Base-by-base conservation (phyloP, 75 land plant genomes). In the Adiantum capillusveneris region DNA sequence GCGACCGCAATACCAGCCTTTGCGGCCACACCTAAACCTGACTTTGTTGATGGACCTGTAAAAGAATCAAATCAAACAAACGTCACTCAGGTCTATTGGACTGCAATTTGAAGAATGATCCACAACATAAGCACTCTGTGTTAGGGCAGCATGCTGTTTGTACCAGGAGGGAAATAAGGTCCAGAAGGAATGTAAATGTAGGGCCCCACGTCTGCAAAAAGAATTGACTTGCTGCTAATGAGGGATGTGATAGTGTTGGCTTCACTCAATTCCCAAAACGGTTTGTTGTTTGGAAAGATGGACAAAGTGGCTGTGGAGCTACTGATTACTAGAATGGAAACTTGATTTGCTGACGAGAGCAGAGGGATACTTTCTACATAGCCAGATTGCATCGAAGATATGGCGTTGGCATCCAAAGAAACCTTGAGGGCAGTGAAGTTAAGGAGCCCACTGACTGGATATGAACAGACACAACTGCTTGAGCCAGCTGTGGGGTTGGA, bases 1-100 rank as follows among this genome's bases (percentile, higher is more conserved):
- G 65, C 71, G 44, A 62, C 29, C 11, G 56, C 74, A 25, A 77
- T 67, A 6, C 78, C 79, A 29, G 58, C 57, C 25, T 65, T 58
- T 12, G 56, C 68, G 19, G 41, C 67, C n/a, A 22, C 17, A 6
- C 50, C 21, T 2, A 69, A 41, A n/a, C 37, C 51, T 1, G 30
- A 24, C 2, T 11, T 5, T 61, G 18, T 48, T 2, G 18, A 16
- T 17, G 6, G 18, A 6, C 52, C 61, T 59, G 43, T 3, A 59
- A 59, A 2, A 3, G 37, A 5, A 9, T 34, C 22, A 46, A 46
- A 46, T 46, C 22, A 46, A n/a, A 3, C 2, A 46, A 3, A n/a
- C 3, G 22, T 46, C 50, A 46, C 6, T 6, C 22, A 46, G 22
- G 17, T 3, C 5, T 46, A 46, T 18, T 21, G 14, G 5, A 6